These are phyloP conservation scores for Peniophora sp. DNA, from an alignment of 1,284 basidiomycete species.

Conservation along the genomic window DNA sequence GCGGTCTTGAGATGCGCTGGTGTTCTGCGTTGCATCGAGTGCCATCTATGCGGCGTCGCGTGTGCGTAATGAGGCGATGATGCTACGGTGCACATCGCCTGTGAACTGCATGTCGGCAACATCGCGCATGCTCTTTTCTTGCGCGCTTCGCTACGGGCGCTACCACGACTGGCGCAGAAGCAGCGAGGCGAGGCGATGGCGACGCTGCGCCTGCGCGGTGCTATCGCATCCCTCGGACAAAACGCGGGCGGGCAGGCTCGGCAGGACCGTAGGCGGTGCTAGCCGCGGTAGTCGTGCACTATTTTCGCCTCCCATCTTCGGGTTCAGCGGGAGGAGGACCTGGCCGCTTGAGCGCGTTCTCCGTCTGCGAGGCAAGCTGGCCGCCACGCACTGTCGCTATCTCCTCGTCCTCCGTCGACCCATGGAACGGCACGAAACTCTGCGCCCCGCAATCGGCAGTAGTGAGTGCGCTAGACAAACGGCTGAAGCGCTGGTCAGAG, in stretches of 20 bases:
- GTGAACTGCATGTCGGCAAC: constrained; percentile 31
- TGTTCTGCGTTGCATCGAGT: constrained; percentile 9
- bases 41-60: constrained; percentile 7
- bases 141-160: constrained; percentile 20
- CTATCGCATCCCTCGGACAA: not conserved
- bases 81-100: constrained; percentile 31
- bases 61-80: constrained; percentile 17
- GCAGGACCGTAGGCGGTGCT: constrained; percentile 7
- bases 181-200: constrained; percentile 8
- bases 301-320: no score
- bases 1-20: constrained; percentile 17
- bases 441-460: constrained; percentile 2
- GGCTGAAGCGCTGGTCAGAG: constrained; percentile 28
- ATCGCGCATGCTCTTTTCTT: constrained; percentile 26
- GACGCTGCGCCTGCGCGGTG: constrained; percentile 8
- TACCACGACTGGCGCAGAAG: constrained; percentile 4
- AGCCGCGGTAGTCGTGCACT: no score
- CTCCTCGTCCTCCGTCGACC: constrained; percentile 1
- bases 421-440: constrained; percentile 21
- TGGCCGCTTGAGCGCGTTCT: constrained; percentile 9
- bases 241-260: constrained; percentile 7
- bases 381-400: constrained; percentile 4
- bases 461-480: constrained; percentile 6
- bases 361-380: constrained; percentile 12
- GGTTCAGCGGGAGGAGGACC: constrained; percentile 15